phyloP scores from a whole-genome alignment of 2,329 filamentous ascomycete genomes.

The Furcasterigmium furcatum region DNA sequence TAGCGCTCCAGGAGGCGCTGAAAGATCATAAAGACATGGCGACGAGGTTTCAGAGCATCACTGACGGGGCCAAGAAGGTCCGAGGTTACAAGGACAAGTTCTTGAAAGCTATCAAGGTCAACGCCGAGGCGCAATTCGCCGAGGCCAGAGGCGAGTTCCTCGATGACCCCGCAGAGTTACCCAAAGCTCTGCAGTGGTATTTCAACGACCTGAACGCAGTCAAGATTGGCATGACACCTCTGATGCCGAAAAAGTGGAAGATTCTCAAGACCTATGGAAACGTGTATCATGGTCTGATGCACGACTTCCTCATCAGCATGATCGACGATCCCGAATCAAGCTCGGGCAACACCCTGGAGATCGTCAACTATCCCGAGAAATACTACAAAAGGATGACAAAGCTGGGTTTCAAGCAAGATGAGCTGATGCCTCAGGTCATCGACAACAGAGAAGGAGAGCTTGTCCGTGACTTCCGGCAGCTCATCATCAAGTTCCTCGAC shows the following conservation, averaged over 20 bases:
- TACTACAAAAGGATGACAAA: slow-evolving; percentile 97
- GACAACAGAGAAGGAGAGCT: slow-evolving; percentile 88
- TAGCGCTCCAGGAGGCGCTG: slow-evolving; percentile 89
- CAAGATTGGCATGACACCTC: slow-evolving; percentile 82
- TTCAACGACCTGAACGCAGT: slow-evolving; percentile 98
- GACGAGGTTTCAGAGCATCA: slow-evolving; percentile 90
- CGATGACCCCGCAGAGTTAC: slow-evolving; percentile 76
- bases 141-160: slow-evolving; percentile 72
- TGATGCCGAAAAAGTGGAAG: slow-evolving; percentile 96
- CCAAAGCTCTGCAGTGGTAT: slow-evolving; percentile 91
- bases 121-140: slow-evolving; percentile 71
- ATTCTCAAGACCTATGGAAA: slow-evolving; percentile 87
- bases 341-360: slow-evolving; percentile 83
- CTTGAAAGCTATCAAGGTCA: slow-evolving; percentile 71
- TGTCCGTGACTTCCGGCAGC: slow-evolving; percentile 87
- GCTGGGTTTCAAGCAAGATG: slow-evolving; percentile 72
- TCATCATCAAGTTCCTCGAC: slow-evolving; percentile 93
- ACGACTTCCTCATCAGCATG: slow-evolving; percentile 81
- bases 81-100: slow-evolving; percentile 98
- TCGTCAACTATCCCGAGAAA: slow-evolving; percentile 92
- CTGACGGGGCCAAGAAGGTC: slow-evolving; percentile 85
- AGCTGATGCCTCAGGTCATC: slow-evolving; percentile 82
- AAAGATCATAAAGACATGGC: slow-evolving; percentile 95
- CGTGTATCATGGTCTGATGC: slow-evolving; percentile 94
- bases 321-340: slow-evolving; percentile 83